Evolutionary conservation across 2,329 filamentous ascomycete species (phyloP).

Genomic region (Ophiostoma pallidulum): DNA sequence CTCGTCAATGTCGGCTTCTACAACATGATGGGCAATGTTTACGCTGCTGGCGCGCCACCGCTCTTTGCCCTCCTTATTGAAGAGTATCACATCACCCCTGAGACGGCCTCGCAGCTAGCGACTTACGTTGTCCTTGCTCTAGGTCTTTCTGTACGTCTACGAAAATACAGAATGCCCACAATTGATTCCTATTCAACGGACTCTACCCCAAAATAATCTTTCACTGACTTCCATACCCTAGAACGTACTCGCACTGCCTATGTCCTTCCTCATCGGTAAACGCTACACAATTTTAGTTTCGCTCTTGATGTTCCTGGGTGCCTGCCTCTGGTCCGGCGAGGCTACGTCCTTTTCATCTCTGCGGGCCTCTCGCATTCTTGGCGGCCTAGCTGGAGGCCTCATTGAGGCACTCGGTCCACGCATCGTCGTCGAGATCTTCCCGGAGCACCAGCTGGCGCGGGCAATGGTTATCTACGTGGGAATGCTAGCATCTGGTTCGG

Average conservation of each 20-base stretch:
- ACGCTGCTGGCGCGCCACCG: neutral
- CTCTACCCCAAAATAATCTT: no score
- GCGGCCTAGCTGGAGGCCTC: neutral
- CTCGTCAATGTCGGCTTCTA: neutral
- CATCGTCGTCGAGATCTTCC: neutral
- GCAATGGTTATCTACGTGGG: neutral
- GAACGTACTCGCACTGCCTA: neutral
- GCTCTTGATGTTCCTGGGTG: neutral
- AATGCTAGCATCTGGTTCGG: neutral
- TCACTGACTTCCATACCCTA: neutral
- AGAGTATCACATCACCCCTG: neutral
- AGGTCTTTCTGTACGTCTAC: neutral
- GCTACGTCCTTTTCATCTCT: neutral
- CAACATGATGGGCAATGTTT: neutral
- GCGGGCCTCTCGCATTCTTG: neutral
- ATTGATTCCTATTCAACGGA: no score
- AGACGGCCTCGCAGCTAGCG: neutral
- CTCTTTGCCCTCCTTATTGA: neutral
- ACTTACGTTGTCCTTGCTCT: neutral
- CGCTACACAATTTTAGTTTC: neutral
- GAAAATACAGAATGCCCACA: no score
- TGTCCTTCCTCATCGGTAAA: neutral
- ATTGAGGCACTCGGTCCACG: neutral
- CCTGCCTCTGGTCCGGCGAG: neutral
- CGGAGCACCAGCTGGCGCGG: slow-evolving; percentile 1